Base-by-base conservation (phyloP, 257 asterid species). In the Plantago major region DNA sequence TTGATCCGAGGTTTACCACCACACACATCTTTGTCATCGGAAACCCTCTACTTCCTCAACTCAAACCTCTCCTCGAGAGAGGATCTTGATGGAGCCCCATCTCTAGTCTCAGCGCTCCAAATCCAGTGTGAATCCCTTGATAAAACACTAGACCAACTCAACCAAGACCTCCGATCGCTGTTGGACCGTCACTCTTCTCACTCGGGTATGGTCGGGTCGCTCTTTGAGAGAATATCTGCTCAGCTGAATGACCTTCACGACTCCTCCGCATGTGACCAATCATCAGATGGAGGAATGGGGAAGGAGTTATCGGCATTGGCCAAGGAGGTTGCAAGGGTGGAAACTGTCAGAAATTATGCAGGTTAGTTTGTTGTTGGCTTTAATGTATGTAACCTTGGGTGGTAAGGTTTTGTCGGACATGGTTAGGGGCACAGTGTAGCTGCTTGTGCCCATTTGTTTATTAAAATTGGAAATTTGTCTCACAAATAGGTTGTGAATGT, bases 301-400 rank as follows among this genome's bases (percentile, higher is more conserved):
- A 87, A 77, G 75, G 97, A 87, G 78, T 79, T 93, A 38, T 95
- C 89, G 45, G 81, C 90, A 28, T 72, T 93, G 88, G 94, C 97
- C 47, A 93, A 87, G 85, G 99, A 93, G 76, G 96, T 93, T 66
- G 95, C 96, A 9, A 84, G 97, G 73, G 89, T 93, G 40, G 95
- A 93, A 75, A 82, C 94, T 9, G 96, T 93, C 68, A 78, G 97
- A 66, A 81, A 72, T 15, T 93, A 93, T 72, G 99, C 97, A 58
- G 97, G 99, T 89, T 52, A 68, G 72, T 55, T 1, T 11, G 22
- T 46, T 11, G 26, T 57, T 40, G 33, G 5, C 9, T 37, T 46
- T 18, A 2, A 9, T 50, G 40, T 7, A 33, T 33, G 40, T 33
- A 7, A 5, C 8, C 40, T 33, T 33, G 40, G 40, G 40, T 33